Evolutionary conservation across 768 basidiomycete genomes (phyloP), one percentile per base, ranked within the genome.

Genomic region (Krasilnikovozyma curviuscula): DNA sequence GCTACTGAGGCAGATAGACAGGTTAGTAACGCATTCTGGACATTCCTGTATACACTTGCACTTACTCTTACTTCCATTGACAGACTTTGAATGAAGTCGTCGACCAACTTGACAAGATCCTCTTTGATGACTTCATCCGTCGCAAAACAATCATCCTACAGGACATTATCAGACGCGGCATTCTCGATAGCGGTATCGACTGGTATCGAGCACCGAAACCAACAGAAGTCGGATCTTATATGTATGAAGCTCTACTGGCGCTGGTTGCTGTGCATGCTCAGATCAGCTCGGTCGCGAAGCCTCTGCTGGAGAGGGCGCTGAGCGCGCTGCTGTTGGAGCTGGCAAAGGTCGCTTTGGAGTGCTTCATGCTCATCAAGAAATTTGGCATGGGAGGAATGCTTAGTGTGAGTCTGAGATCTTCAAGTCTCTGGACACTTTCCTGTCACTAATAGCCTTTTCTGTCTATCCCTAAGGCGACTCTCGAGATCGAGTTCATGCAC

Each of bases 361-460:
- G 79, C 64, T 89, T 98, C 73, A 74, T 74, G 56, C 79, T 88
- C 64, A 77, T 97, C 34, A 80, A 79, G 58, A 73, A 79, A 41
- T 95, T 93, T 60, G 88, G 89, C 16, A 93, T 95, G 79, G 93
- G 93, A 27, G 93, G 93, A 8, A 97, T 97, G 93, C 72, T 98
- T 37, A 76, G 84, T 40, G 89, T 93, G 62, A 50, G 80, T 70
- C 24, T 19, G 24, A 32, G 25, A 29, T 34, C 12, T n/a, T n/a
- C n/a, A n/a, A n/a, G n/a, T n/a, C n/a, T n/a, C n/a, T n/a, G n/a
- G n/a, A n/a, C n/a, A n/a, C 21, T 23, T 23, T 10, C n/a, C n/a
- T n/a, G n/a, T n/a, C n/a, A n/a, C n/a, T n/a, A n/a, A n/a, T n/a
- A n/a, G n/a, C n/a, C n/a, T n/a, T n/a, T n/a, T n/a, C n/a, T n/a